Base-by-base conservation (phyloP, 371 early-diverging fungal genomes). In the Actinomortierella wolfii region DNA sequence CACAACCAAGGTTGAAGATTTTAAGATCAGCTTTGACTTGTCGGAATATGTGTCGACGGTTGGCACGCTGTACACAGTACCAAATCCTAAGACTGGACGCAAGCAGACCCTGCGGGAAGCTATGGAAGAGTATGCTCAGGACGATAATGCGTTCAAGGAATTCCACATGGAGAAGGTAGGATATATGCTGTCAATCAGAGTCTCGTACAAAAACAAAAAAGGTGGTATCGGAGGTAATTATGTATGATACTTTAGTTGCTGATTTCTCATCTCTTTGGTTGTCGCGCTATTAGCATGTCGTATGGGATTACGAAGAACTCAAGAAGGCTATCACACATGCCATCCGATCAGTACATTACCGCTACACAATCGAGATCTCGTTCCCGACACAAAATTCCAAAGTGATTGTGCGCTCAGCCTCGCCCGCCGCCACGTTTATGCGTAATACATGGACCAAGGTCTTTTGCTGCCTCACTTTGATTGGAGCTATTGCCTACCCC, bases 351-450 rank as follows among this genome's bases (percentile, higher is more conserved):
- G 59, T 71, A 11, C 45, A 61, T 23, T 71, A 71, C 34, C 58
- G 62, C 39, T 71, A 71, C 59, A 65, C 65, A 23, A 59, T 71
- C 29, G 71, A 71, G 54, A 65, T 71, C 18, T 71, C 71, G 8
- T 71, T 54, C 51, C 71, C 71, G 21, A 61, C 60, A 8, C 53
- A 25, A 15, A 65, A 71, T 46, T 49, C 61, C 34, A 45, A 42
- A 2, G 61, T 71, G 25, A 34, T 41, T 2, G 71, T 71, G 0
- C 54, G 54, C 3, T 71, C 71, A 4, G 25, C 65, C 15, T 65
- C 71, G 11, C 66, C 66, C 2, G n/a, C 65, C 7, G 62, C 66
- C 15, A 61, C 21, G 8, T 58, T 71, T 29, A 61, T 71, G 71
- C 47, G 56, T 25, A 61, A 56, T 21, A 29, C 23, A 7, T 71